Percentiles rank a stretch among this genome's conserved stretches.
These are phyloP conservation scores for Cryphonectria carpinicola DNA, from an alignment of 2,329 filamentous ascomycete genomes.

Conservation along the genomic window DNA sequence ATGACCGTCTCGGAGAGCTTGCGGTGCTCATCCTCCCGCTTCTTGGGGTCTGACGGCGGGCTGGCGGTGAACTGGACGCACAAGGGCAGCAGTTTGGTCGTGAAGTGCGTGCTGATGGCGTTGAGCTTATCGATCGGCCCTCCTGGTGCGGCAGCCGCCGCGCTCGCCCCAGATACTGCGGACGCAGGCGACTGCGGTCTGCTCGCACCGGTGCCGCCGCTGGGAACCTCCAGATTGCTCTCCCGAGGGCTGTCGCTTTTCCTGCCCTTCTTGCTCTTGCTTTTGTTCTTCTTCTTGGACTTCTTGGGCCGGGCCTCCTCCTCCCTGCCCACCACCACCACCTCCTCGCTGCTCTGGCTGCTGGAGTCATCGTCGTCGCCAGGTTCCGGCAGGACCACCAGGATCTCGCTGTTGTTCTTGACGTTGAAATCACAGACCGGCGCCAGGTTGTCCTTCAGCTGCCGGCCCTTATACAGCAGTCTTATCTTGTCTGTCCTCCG, in stretches of 20 bases:
- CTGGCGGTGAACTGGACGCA: constrained; percentile 64
- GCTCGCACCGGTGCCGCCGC: constrained; percentile 41
- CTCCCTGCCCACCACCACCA: constrained; percentile 48
- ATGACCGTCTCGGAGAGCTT: constrained; percentile 76
- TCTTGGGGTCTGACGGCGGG: constrained; percentile 69
- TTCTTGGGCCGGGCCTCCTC: constrained; percentile 48
- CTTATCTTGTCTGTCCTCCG: constrained; percentile 59
- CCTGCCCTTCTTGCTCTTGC: constrained; percentile 49
- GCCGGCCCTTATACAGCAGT: constrained; percentile 74
- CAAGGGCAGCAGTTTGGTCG: constrained; percentile 65
- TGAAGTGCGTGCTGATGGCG: constrained; percentile 67
- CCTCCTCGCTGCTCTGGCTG: constrained; percentile 46
- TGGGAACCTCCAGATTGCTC: constrained; percentile 44
- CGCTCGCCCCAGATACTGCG: constrained; percentile 34
- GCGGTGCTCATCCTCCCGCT: constrained; percentile 74
- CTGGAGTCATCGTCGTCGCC: constrained; percentile 47
- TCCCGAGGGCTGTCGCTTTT: constrained; percentile 50
- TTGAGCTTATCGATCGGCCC: constrained; percentile 65
- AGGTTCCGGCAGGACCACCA: constrained; percentile 60
- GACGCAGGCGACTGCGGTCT: constrained; percentile 44
- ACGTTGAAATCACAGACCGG: constrained; percentile 63
- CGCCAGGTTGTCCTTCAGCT: constrained; percentile 66
- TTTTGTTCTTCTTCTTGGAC: constrained; percentile 40
- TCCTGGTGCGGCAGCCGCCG: constrained; percentile 39
- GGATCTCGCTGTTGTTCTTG: constrained; percentile 64